Percentiles rank a stretch among this genome's conserved stretches.
These are phyloP conservation scores for Mycosarcoma maydis DNA, from an alignment of 1,284 basidiomycete species.

Conservation along the genomic window DNA sequence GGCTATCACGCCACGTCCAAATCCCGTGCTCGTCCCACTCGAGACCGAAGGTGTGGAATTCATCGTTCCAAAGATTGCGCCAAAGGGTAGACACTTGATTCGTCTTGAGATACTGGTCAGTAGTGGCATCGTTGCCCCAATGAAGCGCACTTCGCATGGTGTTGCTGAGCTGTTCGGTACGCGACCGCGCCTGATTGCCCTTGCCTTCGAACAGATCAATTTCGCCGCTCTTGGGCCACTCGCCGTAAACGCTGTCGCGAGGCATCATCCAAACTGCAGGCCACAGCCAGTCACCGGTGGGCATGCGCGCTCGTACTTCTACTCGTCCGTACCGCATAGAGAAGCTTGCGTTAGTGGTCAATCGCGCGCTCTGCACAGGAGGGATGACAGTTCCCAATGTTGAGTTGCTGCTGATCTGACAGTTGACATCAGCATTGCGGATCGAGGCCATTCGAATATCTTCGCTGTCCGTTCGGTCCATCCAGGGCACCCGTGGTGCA, in stretches of 20 bases:
- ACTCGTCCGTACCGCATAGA: conserved; percentile 83
- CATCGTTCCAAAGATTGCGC: conserved; percentile 75
- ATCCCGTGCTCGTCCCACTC: conserved; percentile 83
- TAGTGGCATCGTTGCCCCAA: conserved; percentile 73
- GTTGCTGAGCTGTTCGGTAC: conserved; percentile 75
- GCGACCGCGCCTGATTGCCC: conserved; percentile 69
- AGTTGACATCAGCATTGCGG: neutral
- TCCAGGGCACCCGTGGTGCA: too few species aligned
- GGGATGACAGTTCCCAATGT: conserved; percentile 72
- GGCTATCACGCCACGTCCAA: conserved; percentile 74
- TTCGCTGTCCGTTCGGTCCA: too few species aligned
- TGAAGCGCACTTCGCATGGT: conserved; percentile 77
- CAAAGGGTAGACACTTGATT: conserved; percentile 75
- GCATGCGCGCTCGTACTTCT: conserved; percentile 81
- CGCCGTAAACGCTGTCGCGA: conserved; percentile 74
- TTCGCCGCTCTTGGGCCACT: conserved; percentile 80
- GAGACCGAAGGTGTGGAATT: conserved; percentile 80
- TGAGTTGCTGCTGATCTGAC: neutral
- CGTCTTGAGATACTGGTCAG: conserved; percentile 78
- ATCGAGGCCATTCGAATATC: too few species aligned
- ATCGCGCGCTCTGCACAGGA: conserved; percentile 80
- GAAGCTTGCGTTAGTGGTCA: conserved; percentile 74
- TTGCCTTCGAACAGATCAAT: conserved; percentile 80
- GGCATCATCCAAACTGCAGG: conserved; percentile 86
- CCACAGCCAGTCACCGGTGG: conserved; percentile 79